Conservation (phyloP, 768 basidiomycete species). For the Hericium alpestre region DNA sequence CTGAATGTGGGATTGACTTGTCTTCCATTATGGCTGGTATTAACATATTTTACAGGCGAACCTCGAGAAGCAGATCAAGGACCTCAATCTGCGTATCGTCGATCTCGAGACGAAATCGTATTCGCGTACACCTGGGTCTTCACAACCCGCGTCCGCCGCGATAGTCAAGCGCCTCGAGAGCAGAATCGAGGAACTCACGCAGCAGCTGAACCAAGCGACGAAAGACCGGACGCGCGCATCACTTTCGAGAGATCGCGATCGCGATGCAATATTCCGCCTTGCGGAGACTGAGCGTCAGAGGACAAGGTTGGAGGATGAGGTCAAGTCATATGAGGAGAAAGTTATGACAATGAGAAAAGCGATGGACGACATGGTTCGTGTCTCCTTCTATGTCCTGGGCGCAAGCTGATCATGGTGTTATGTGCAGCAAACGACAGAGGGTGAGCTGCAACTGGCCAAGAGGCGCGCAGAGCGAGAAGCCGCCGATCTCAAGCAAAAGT, state of each 20-base stretch:
- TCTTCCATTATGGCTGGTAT: background rate
- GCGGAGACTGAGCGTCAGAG: constrained; percentile 56
- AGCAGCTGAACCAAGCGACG: constrained; percentile 42
- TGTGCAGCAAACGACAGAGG: constrained; percentile 59
- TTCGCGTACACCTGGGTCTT: constrained; percentile 43
- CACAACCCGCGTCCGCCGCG: constrained; percentile 25
- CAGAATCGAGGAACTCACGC: constrained; percentile 64
- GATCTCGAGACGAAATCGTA: constrained; percentile 77
- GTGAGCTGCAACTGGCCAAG: constrained; percentile 56
- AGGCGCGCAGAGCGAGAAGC: constrained; percentile 71
- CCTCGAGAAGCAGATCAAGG: constrained; percentile 79
- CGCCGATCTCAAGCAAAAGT: constrained; percentile 59
- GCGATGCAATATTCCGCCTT: constrained; percentile 44
- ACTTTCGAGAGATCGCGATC: constrained; percentile 29
- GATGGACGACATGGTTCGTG: constrained; percentile 53
- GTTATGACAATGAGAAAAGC: constrained; percentile 43
- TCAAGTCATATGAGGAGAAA: constrained; percentile 47
- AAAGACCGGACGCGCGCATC: constrained; percentile 31
- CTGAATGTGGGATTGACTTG: constrained; percentile 44
- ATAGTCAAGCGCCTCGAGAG: constrained; percentile 53
- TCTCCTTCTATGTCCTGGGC: background rate
- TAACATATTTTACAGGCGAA: constrained; percentile 41
- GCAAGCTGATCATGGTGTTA: constrained; percentile 3
- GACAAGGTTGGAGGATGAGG: constrained; percentile 54
- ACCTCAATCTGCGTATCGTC: constrained; percentile 70